Conservation (phyloP, 148 eudicot species). For the Beta vulgaris region DNA sequence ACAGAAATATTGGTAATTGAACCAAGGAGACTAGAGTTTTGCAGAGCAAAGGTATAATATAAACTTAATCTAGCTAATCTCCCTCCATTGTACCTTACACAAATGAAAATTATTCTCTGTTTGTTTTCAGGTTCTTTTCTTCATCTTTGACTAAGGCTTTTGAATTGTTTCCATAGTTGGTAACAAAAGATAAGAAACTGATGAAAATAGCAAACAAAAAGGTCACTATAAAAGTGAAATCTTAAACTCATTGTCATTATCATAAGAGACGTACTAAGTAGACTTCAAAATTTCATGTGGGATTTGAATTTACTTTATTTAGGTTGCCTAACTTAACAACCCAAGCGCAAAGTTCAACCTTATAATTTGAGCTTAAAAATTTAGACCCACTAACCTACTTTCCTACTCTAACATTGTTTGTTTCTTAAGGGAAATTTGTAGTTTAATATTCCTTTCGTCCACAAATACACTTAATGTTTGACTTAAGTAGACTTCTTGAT, state of each 20-base stretch:
- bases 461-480: no score
- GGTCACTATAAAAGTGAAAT: not conserved
- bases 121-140: constrained; percentile 10
- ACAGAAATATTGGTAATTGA: constrained; percentile 25
- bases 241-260: not conserved
- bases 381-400: constrained; percentile 5
- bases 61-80: not conserved
- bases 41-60: constrained; percentile 34
- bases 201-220: not conserved
- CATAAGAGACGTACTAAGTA: not conserved
- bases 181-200: not conserved
- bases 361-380: not conserved
- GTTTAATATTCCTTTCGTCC: no score
- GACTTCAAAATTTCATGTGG: not conserved
- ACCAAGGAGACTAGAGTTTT: constrained; percentile 20
- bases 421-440: no score
- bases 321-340: constrained; percentile 25
- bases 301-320: constrained; percentile 10
- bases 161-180: constrained; percentile 9
- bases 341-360: constrained; percentile 14
- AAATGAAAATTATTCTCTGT: not conserved
- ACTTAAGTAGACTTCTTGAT: no score
- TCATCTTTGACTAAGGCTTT: constrained; percentile 1
- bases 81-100: constrained; percentile 1
- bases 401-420: not conserved